phyloP scores from a whole-genome alignment of 192 early-diverging fungal genomes.

The Coemansia pectinata region DNA sequence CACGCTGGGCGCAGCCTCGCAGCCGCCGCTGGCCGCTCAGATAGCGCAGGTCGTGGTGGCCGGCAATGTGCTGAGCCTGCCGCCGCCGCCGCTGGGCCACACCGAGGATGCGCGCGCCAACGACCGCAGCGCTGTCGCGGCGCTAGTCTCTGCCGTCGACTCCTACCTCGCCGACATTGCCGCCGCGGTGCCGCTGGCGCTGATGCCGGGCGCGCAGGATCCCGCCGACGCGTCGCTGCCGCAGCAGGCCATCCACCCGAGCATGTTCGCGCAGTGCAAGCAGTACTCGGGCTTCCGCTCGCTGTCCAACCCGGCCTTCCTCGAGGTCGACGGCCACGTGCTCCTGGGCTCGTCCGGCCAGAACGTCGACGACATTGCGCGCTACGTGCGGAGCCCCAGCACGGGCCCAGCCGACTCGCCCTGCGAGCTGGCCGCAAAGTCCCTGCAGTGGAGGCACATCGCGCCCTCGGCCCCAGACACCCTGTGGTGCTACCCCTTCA shows the following conservation, averaged over 20 bases:
- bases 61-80: conserved; percentile 66
- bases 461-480: conserved; percentile 95
- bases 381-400: conserved; percentile 58
- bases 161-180: conserved; percentile 63
- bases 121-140: conserved; percentile 41
- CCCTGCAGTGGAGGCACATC: conserved; percentile 82
- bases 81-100: conserved; percentile 46
- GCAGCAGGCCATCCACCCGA: conserved; percentile 79
- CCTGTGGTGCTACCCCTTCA: conserved; percentile 92
- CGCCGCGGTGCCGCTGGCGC: conserved; percentile 62
- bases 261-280: conserved; percentile 66
- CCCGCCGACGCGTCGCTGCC: conserved; percentile 79
- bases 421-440: conserved; percentile 70
- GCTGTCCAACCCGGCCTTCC: conserved; percentile 82
- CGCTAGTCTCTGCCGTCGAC: conserved; percentile 64
- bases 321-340: conserved; percentile 65
- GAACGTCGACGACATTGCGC: conserved; percentile 81
- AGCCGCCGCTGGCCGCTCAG: conserved; percentile 18
- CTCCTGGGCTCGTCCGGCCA: conserved; percentile 85
- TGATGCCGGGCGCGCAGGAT: conserved; percentile 83
- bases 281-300: conserved; percentile 64
- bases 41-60: conserved; percentile 77
- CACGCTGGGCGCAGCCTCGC: conserved; percentile 56
- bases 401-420: conserved; percentile 39
- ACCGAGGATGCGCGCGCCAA: conserved; percentile 54